phyloP scores from a whole-genome alignment of 2,329 filamentous ascomycete genomes.

The Pseudocercospora vitis region DNA sequence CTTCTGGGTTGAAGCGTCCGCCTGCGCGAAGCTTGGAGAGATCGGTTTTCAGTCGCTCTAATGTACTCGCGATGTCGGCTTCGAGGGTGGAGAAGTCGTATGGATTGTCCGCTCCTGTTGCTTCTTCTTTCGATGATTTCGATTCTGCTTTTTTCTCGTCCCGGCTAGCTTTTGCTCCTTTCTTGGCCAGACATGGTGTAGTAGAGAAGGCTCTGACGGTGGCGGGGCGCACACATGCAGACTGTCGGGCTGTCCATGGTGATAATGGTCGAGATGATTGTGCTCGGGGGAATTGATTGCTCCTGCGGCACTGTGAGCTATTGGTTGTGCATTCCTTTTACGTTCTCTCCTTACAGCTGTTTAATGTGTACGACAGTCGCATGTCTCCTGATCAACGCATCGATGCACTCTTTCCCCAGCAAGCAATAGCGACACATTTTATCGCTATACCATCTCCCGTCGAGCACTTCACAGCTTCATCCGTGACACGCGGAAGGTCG shows the following conservation, averaged over 20 bases:
- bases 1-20: constrained; percentile 62
- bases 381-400: constrained; percentile 2
- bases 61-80: constrained; percentile 54
- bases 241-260: background rate
- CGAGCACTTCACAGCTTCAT: too few relatives aligned
- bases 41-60: constrained; percentile 60
- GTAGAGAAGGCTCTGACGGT: constrained; percentile 42
- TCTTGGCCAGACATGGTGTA: constrained; percentile 49
- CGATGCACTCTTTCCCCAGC: constrained; percentile 5
- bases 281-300: constrained; percentile 2
- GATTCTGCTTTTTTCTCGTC: constrained; percentile 36
- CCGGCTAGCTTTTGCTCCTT: constrained; percentile 54
- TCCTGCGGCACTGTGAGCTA: background rate
- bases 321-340: background rate
- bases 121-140: constrained; percentile 35
- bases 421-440: constrained; percentile 5
- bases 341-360: background rate
- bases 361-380: background rate
- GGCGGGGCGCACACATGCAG: background rate
- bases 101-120: constrained; percentile 51
- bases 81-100: constrained; percentile 62
- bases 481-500: background rate
- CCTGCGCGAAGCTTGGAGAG: constrained; percentile 62
- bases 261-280: constrained; percentile 1
- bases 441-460: too few relatives aligned